Evolutionary conservation across 2,329 filamentous ascomycete species (phyloP), one percentile per base, ranked within the genome.

Genomic region (Aspergillus latus): DNA sequence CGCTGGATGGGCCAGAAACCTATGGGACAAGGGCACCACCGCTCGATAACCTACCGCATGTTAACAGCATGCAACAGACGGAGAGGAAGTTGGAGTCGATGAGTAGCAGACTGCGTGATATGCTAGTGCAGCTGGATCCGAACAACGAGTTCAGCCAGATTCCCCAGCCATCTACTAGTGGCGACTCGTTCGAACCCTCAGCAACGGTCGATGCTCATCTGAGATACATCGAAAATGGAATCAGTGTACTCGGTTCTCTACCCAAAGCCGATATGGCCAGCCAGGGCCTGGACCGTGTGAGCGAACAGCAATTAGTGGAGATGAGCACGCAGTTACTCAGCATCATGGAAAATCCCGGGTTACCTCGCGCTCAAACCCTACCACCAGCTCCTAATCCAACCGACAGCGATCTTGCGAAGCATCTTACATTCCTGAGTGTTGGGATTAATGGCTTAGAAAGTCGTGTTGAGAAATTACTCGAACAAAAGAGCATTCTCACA

Each of bases 401-500:
- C 1, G 82, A 82, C 4, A 78, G 80, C 44, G 82, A 82, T 28
- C 72, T 90, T 5, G 81, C 88, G 46, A 82, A 85, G 28, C 90
- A 94, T 64, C 76, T 96, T 3, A 79, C 82, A 21, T 89, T 87
- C 16, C 95, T 97, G 71, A 88, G 86, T 13, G 78, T 84, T 7
- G 90, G 90, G 66, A 86, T 97, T 0, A 88, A 92, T 66, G 88
- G 86, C 76, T 78, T 97, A 4, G 90, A 92, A 68, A 80, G 82
- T 40, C 88, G 90, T 57, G 84, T 90, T n/a, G 88, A 87, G 15
- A 84, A 84, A 16, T 78, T 97, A 36, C 87, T 90, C 59, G 90
- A 96, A 65, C 92, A 97, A 70, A 95, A 96, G 70, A 85, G 86
- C 48, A 92, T 96, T 21, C 81, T 97, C 7, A 88, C 93, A 67